Evolutionary conservation across 2,329 filamentous ascomycete species (phyloP).

Genomic region (Fusarium siculi): DNA sequence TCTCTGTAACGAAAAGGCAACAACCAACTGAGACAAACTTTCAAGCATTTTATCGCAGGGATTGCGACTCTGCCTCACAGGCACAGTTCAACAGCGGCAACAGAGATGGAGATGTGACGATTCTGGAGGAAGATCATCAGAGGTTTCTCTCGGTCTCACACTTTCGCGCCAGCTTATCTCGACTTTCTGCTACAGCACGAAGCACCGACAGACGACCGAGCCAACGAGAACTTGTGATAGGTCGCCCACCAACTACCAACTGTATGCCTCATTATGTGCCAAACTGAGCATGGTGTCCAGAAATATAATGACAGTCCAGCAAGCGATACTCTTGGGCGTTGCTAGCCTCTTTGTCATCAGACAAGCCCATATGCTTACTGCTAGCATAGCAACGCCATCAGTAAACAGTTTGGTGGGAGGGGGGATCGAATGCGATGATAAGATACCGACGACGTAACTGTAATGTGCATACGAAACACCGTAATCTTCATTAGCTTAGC

Average conservation of each 20-base stretch:
- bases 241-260: conserved; percentile 9
- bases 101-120: conserved; percentile 1
- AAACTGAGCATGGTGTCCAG: background rate
- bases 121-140: background rate
- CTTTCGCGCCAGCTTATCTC: background rate
- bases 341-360: conserved; percentile 22
- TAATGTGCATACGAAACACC: conserved; percentile 7
- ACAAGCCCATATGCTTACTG: conserved; percentile 23
- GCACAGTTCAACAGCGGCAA: conserved; percentile 15
- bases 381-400: conserved; percentile 17
- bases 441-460: conserved; percentile 18
- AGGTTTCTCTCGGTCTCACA: background rate
- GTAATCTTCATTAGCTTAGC: conserved; percentile 4
- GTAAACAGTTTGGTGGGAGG: conserved; percentile 12
- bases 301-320: background rate
- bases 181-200: background rate
- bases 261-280: background rate
- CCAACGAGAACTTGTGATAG: conserved; percentile 1
- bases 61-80: conserved; percentile 15
- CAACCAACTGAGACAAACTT: conserved; percentile 14
- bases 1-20: background rate
- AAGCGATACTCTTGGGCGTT: background rate
- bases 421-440: conserved; percentile 18
- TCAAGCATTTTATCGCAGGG: conserved; percentile 15
- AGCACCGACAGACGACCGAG: conserved; percentile 2